Percentiles rank a stretch among this genome's conserved stretches.
Evolutionary conservation across 1,139 yeast species (phyloP).

Genomic region (Taiozyma sp.): DNA sequence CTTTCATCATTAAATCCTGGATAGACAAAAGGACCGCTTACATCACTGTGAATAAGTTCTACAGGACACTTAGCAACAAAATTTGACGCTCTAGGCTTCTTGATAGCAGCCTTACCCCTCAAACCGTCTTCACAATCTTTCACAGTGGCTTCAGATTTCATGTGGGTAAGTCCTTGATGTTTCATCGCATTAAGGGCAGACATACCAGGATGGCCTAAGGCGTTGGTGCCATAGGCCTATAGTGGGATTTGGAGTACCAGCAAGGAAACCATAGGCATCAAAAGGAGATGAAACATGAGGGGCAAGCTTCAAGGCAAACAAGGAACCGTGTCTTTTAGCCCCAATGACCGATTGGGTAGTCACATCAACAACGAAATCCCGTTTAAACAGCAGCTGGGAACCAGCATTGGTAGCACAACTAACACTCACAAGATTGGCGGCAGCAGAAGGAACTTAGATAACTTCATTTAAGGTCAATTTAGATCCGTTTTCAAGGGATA

Average conservation of each 20-base stretch:
- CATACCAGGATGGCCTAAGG: neutral
- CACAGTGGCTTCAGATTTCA: neutral
- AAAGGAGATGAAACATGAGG: neutral
- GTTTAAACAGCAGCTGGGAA: neutral
- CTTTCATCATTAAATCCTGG: neutral
- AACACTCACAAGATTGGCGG: neutral
- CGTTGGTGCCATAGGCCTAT: neutral
- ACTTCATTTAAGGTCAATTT: neutral
- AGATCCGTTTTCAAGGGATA: neutral
- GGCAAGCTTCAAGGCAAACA: neutral
- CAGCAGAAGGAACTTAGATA: neutral
- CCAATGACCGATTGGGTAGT: neutral
- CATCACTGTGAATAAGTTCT: neutral
- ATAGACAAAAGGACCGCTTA: neutral
- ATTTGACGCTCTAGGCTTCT: neutral
- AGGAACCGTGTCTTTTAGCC: neutral
- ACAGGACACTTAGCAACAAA: neutral
- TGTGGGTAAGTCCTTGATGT: neutral
- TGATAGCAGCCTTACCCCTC: neutral
- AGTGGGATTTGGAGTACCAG: neutral
- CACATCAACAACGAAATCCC: neutral
- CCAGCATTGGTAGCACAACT: neutral
- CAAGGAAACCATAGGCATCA: neutral
- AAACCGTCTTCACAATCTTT: neutral
- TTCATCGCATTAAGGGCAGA: neutral